Base-by-base conservation (phyloP, 768 basidiomycete species). In the Cystofilobasidium capitatum region DNA sequence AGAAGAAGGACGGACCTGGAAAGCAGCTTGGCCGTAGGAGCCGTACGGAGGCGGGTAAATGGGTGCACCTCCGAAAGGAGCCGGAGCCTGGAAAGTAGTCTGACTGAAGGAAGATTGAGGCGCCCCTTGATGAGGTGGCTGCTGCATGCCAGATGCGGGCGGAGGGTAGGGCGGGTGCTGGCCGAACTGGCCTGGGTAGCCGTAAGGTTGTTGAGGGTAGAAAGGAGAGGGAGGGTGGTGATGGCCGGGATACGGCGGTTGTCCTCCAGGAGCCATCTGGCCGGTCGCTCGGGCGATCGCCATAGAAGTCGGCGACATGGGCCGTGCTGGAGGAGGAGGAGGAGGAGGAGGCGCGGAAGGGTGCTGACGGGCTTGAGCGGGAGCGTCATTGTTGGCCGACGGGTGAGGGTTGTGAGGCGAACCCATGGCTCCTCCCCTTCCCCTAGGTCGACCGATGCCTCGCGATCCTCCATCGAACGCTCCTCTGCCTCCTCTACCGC, bases 221-320 rank as follows among this genome's bases (percentile, higher is more conserved):
- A 12, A 55, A 6, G 51, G 51, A 13, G 31, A 9, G n/a, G n/a
- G 29, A 31, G 29, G 29, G 29, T 4, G 44, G 44, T 64, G 58
- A 16, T 39, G 39, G 39, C 29, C 51, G 10, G 29, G 45, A 22
- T 29, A 33, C 2, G 29, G 45, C 29, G 10, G 29, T 9, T 24
- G 40, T 2, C 16, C 14, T 37, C 22, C 40, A 8, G 59, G 40
- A 1, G 26, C 1, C 39, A 40, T 24, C 36, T 61, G 45, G 22
- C 68, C 68, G 20, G 68, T 69, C 20, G 68, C 68, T 29, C 68
- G 62, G 42, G 68, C 68, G 58, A 69, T 69, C 10, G 63, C 62
- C 9, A 54, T 12, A 10, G 68, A 69, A 2, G 68, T 69, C 1
- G 68, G 68, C 35, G 68, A 69, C 68, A 69, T 49, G n/a, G 68